Percentiles rank a stretch among this genome's conserved stretches.
These are phyloP conservation scores for Sergeia podlipaevii DNA, from an alignment of 208 protist genomes.

Conservation along the genomic window DNA sequence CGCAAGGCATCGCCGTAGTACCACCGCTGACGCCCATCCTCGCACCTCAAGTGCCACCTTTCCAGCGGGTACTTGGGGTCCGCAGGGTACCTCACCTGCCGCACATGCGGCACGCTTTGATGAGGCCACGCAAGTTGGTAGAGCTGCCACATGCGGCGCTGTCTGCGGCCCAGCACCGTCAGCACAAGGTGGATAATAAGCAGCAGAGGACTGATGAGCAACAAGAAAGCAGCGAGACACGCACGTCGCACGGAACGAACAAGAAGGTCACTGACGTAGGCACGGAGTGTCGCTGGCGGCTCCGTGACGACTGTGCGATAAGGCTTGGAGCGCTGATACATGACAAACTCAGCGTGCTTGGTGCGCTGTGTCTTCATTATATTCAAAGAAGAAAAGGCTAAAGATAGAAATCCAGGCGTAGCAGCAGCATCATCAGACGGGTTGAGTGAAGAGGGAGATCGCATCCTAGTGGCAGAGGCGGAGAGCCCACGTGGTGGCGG, in stretches of 20 bases:
- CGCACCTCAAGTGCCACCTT: conserved; percentile 78
- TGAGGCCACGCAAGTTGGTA: conserved; percentile 46
- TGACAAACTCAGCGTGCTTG: conserved; percentile 24
- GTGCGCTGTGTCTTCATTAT: no score
- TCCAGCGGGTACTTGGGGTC: conserved; percentile 44
- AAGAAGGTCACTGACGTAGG: conserved; percentile 23
- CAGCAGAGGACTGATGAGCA: conserved; percentile 28
- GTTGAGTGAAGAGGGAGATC: no score
- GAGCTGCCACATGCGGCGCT: conserved; percentile 36
- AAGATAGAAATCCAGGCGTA: no score
- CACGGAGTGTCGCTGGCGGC: conserved; percentile 48
- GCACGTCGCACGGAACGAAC: conserved; percentile 3
- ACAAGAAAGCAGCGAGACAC: conserved; percentile 14
- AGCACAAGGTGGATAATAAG: conserved; percentile 49
- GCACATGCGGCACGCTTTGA: conserved; percentile 54
- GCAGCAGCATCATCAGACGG: no score
- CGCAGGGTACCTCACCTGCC: conserved; percentile 24
- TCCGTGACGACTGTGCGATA: conserved; percentile 64
- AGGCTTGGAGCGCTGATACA: conserved; percentile 45
- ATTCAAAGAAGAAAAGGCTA: no score
- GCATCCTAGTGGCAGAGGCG: no score
- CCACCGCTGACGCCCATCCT: conserved; percentile 90
- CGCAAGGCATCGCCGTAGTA: conserved; percentile 39
- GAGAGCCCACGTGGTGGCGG: no score
- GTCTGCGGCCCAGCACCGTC: conserved; percentile 31